Base-by-base conservation (phyloP, 306 rosid species). In the Rosa lucieae region DNA sequence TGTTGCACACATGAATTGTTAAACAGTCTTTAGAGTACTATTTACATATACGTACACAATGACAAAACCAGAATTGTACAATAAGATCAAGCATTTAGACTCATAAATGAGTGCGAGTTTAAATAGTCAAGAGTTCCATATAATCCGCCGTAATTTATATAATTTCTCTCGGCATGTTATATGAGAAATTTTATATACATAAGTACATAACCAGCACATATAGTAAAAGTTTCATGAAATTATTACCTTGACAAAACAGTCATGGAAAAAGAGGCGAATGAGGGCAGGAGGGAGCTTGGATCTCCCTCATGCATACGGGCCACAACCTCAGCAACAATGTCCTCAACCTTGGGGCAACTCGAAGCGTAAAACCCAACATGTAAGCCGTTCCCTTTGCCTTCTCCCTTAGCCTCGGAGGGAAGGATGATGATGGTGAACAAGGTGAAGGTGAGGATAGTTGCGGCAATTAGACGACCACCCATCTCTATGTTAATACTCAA, bases 261-360 rank as follows among this genome's bases (percentile, higher is more conserved):
- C 97, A 23, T 92, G 97, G 88, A 89, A 92, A 5, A 80, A 79
- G 35, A 90, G 92, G 75, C 98, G 92, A 29, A 94, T 0, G 79
- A 94, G 10, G 63, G 47, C 69, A 39, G 90, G 86, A 3, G 85
- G 32, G 14, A 82, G 80, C 3, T 51, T 18, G 71, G 88, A 69
- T 94, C 84, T 0, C 0, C 5, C 23, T 9, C 8, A 10, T 21
- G 10, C 10, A 75, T 77, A 0, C 15, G 26, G 0, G 11, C 15
- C 10, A 88, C 43, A 1, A 70, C 20, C 0, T 75, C 65, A 2
- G 85, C 32, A 37, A 89, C 86, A 37, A 89, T 81, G 17, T 61
- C n/a, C 76, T 92, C 91, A 1, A 78, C 92, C 6, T 74, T 62
- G 10, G 96, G 92, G 81, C 94, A 92, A 32, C 40, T 80, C 0